A percentile compares a stretch with the other conserved stretches of the same genome.
Conservation (phyloP, 2,329 filamentous ascomycete species). For the Penicillium expansum region DNA sequence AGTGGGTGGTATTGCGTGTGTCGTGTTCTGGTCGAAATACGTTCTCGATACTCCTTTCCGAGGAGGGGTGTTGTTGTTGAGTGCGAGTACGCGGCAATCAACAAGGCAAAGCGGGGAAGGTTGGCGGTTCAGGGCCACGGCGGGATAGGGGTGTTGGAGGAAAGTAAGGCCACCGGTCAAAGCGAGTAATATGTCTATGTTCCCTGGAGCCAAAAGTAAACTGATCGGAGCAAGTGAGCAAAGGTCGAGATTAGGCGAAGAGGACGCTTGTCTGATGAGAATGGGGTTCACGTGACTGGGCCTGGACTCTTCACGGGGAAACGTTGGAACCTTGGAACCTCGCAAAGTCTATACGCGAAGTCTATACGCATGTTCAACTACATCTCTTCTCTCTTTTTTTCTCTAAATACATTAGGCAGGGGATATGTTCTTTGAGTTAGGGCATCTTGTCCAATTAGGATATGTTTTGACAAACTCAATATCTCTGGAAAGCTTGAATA, state of each 20-base stretch:
- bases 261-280: slow-evolving; percentile 13
- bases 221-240: not conserved
- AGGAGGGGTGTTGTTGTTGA: slow-evolving; percentile 5
- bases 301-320: slow-evolving; percentile 14
- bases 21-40: not conserved
- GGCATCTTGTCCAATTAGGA: not conserved
- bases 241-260: slow-evolving; percentile 6
- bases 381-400: slow-evolving; percentile 11
- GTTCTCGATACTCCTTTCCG: slow-evolving; percentile 2
- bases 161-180: not conserved
- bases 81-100: slow-evolving; percentile 5
- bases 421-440: not conserved
- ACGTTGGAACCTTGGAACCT: not conserved
- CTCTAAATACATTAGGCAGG: not conserved
- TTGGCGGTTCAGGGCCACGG: slow-evolving; percentile 1
- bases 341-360: too few relatives aligned
- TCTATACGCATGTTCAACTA: too few relatives aligned
- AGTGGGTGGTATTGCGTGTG: not conserved
- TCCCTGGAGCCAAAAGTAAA: slow-evolving; percentile 1
- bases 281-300: slow-evolving; percentile 21
- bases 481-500: not conserved
- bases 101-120: slow-evolving; percentile 8
- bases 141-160: not conserved
- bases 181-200: not conserved
- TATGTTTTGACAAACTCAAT: not conserved